These are phyloP conservation scores for Ophiocordyceps unilateralis DNA, from an alignment of 2,329 filamentous ascomycete species.

Conservation along the genomic window DNA sequence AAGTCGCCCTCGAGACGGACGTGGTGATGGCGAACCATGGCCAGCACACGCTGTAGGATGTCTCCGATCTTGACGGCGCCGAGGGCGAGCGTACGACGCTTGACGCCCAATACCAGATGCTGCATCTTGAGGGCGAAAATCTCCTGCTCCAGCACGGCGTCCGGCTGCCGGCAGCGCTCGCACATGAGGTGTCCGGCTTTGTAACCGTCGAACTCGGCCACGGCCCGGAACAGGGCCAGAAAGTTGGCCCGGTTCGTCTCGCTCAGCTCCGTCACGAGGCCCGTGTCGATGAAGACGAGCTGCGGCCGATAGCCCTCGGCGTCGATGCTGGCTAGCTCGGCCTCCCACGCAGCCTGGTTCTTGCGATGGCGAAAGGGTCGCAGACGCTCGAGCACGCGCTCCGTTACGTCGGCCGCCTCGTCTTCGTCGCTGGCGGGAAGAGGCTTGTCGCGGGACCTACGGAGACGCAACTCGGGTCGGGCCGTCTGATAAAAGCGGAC, in stretches of 20 bases:
- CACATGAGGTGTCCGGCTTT: conserved; percentile 93
- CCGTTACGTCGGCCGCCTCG: conserved; percentile 59
- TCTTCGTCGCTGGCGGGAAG: conserved; percentile 16
- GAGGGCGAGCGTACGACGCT: conserved; percentile 75
- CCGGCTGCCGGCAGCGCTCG: conserved; percentile 80
- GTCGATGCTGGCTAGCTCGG: conserved; percentile 61
- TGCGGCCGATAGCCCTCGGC: conserved; percentile 81
- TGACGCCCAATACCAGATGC: conserved; percentile 80
- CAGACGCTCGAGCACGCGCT: conserved; percentile 67
- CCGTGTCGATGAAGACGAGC: conserved; percentile 93
- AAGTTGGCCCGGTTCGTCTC: conserved; percentile 76
- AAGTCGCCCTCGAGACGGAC: conserved; percentile 94
- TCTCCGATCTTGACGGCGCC: conserved; percentile 95
- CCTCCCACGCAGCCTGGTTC: conserved; percentile 53
- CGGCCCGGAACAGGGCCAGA: conserved; percentile 83
- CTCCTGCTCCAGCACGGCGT: conserved; percentile 74
- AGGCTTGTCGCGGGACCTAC: conserved; percentile 6
- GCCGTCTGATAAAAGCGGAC: conserved; percentile 88
- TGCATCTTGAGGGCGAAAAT: conserved; percentile 95
- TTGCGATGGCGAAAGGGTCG: conserved; percentile 49
- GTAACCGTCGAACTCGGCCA: conserved; percentile 95
- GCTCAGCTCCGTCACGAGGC: conserved; percentile 87
- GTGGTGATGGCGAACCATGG: conserved; percentile 84
- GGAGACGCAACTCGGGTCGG: conserved; percentile 41
- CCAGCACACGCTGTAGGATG: conserved; percentile 74